Evolutionary conservation across 2,329 filamentous ascomycete species (phyloP).

Genomic region (Venturia nashicola): DNA sequence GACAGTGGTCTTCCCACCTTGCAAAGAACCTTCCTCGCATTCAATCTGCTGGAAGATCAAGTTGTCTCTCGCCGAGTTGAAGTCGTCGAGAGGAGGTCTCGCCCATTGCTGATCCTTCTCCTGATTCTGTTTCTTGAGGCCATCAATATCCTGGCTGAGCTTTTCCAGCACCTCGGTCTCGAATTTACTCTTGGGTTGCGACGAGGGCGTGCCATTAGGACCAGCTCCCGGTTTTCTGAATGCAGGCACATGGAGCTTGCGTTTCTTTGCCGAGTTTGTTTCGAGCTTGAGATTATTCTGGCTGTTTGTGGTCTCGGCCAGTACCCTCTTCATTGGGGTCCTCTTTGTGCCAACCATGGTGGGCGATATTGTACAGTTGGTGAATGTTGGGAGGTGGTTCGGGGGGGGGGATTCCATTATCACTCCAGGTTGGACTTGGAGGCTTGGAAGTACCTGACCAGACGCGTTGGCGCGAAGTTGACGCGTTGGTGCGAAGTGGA

Average conservation of each 20-base stretch:
- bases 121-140: slow-evolving; percentile 71
- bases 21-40: slow-evolving; percentile 73
- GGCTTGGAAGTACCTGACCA: not conserved
- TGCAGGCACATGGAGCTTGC: slow-evolving; percentile 52
- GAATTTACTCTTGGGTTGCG: slow-evolving; percentile 79
- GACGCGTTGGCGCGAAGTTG: not conserved
- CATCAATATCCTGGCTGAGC: slow-evolving; percentile 83
- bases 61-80: slow-evolving; percentile 51
- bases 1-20: slow-evolving; percentile 64
- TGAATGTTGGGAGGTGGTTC: not conserved
- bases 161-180: slow-evolving; percentile 92
- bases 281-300: slow-evolving; percentile 31
- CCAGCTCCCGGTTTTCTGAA: slow-evolving; percentile 43
- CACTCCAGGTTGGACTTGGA: not conserved
- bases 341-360: not conserved
- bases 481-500: no score
- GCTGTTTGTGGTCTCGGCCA: slow-evolving; percentile 33
- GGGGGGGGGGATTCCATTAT: no score
- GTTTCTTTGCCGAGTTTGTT: slow-evolving; percentile 58
- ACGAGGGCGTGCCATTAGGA: slow-evolving; percentile 42
- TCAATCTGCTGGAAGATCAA: slow-evolving; percentile 96
- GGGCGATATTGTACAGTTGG: not conserved
- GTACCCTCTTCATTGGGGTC: slow-evolving; percentile 32
- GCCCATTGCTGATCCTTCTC: slow-evolving; percentile 94
- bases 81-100: slow-evolving; percentile 46